phyloP scores from a whole-genome alignment of 2,329 filamentous ascomycete genomes.

The Bretziella fagacearum region DNA sequence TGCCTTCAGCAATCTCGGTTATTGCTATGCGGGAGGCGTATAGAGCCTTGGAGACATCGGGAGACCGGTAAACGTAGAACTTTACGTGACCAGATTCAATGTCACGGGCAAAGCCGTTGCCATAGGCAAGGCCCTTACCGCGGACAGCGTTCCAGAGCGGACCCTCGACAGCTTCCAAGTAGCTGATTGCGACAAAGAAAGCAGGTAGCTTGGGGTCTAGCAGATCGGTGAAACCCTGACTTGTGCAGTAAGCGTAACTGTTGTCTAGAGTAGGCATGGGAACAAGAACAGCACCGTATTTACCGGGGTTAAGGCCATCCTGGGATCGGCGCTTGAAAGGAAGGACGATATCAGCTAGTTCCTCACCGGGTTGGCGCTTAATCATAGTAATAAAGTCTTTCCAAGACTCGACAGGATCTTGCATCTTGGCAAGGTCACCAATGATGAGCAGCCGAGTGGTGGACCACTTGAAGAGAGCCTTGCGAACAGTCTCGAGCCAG shows the following conservation, averaged over 20 bases:
- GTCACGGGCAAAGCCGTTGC: slow-evolving; percentile 61
- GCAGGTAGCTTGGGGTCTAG: slow-evolving; percentile 64
- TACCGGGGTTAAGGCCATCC: slow-evolving; percentile 58
- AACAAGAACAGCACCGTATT: slow-evolving; percentile 57
- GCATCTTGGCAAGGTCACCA: slow-evolving; percentile 58
- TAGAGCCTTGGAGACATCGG: slow-evolving; percentile 77
- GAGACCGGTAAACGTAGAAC: slow-evolving; percentile 78
- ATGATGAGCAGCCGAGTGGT: slow-evolving; percentile 79
- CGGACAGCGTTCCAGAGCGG: slow-evolving; percentile 88
- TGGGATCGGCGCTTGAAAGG: slow-evolving; percentile 55
- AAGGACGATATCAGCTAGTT: slow-evolving; percentile 42
- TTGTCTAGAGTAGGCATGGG: slow-evolving; percentile 88
- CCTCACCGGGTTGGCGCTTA: slow-evolving; percentile 24
- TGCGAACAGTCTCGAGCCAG: slow-evolving; percentile 62
- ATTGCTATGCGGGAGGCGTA: slow-evolving; percentile 59
- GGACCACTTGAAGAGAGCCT: slow-evolving; percentile 59
- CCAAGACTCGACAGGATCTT: slow-evolving; percentile 65
- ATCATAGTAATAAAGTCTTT: slow-evolving; percentile 26
- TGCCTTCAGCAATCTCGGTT: slow-evolving; percentile 54
- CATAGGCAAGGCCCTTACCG: slow-evolving; percentile 85
- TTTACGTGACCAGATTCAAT: slow-evolving; percentile 64
- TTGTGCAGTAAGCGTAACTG: slow-evolving; percentile 66
- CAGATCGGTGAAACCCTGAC: slow-evolving; percentile 57
- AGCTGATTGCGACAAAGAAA: slow-evolving; percentile 73
- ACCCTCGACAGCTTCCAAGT: slow-evolving; percentile 84